Conservation (phyloP, 768 basidiomycete genomes). For the Leucocoprinus leucothites region DNA sequence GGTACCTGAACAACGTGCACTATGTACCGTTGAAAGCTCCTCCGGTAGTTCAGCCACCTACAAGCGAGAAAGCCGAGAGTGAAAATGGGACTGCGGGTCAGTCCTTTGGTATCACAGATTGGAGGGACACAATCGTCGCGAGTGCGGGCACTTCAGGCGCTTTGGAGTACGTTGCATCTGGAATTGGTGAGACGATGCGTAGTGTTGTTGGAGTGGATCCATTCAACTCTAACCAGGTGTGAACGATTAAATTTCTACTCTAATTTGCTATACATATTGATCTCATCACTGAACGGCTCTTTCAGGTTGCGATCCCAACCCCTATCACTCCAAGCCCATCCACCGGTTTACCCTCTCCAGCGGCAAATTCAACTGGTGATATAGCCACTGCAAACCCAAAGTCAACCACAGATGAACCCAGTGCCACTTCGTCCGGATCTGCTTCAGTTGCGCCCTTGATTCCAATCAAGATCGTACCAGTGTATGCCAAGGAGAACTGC, state of each 20-base stretch:
- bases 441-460: conserved; percentile 26
- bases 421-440: background rate
- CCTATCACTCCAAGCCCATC: conserved; percentile 24
- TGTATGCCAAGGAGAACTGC: conserved; percentile 37
- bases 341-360: background rate
- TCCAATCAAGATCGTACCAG: conserved; percentile 36
- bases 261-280: background rate
- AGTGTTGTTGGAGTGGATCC: conserved; percentile 38
- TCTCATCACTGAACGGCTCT: background rate
- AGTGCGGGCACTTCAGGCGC: conserved; percentile 37
- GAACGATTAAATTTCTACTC: conserved; percentile 1
- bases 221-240: conserved; percentile 32
- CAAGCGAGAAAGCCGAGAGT: conserved; percentile 12
- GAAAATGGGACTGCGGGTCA: conserved; percentile 24
- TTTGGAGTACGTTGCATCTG: conserved; percentile 35
- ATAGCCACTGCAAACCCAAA: background rate
- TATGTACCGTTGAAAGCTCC: conserved; percentile 41
- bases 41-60: conserved; percentile 7
- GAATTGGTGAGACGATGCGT: conserved; percentile 35
- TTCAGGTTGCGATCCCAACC: conserved; percentile 27
- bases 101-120: conserved; percentile 28
- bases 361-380: background rate
- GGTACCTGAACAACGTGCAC: conserved; percentile 72
- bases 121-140: conserved; percentile 34
- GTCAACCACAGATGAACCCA: background rate